Evolutionary conservation across 176 grass and related monocot species (phyloP), one percentile per base, ranked within the genome.

Genomic region (Pontederia crassipes): DNA sequence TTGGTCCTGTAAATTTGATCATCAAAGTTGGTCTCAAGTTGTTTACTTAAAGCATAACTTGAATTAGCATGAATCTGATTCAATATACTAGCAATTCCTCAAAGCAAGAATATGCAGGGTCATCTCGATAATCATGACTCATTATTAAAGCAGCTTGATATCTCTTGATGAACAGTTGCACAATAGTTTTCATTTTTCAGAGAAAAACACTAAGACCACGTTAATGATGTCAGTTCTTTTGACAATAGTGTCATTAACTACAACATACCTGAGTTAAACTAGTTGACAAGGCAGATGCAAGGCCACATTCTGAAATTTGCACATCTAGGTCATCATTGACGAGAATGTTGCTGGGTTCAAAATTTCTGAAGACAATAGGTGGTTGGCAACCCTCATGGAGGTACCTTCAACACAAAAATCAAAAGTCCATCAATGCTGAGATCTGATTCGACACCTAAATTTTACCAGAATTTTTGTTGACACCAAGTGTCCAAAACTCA

Each of bases 401-500:
- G 62, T 72, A 72, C 70, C 70, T 72, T 72, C 47, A 54, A 7
- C 15, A 49, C 12, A 45, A 4, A 4, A 61, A 40, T 6, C 55
- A 62, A 70, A 70, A 12, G 27, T 48, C 7, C 4, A 12, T 28
- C 29, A 14, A 48, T 48, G 53, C 48, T n/a, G 40, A 9, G 58
- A 24, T 8, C 15, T 18, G 2, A 17, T 46, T 18, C 29, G 18
- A 67, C 16, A 40, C 18, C 26, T 8, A 54, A 3, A 49, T 18
- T 9, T 10, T 28, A 28, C 12, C 20, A 52, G 20, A 24, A 24
- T 24, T 24, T 24, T 24, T 24, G 20, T 24, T 24, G 20, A 52
- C 12, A n/a, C 12, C 51, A 60, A 52, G 28, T 17, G 13, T 1
- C 35, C 9, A 61, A 2, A 17, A 77, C 92, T 85, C 88, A 96